Evolutionary conservation across 2,329 filamentous ascomycete genomes (phyloP).

Genomic region (Thelonectria blattea): DNA sequence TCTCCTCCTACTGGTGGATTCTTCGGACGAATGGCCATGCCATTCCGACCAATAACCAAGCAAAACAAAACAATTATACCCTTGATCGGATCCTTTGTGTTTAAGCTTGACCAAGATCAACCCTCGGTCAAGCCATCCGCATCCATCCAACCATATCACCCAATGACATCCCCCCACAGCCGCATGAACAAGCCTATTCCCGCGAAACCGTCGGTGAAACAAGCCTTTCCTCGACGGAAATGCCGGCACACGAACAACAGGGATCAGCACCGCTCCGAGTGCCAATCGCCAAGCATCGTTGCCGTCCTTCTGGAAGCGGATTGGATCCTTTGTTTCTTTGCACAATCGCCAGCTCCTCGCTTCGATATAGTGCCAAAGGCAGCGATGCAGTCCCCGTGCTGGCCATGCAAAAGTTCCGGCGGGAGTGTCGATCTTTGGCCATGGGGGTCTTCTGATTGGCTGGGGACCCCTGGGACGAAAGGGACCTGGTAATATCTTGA

Average conservation of each 20-base stretch:
- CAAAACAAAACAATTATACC: neutral
- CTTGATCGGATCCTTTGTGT: neutral
- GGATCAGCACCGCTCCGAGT: neutral
- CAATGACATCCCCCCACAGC: neutral
- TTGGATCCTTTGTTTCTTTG: neutral
- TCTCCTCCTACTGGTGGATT: neutral
- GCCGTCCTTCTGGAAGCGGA: neutral
- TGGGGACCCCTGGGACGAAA: conserved; percentile 20
- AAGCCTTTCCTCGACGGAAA: neutral
- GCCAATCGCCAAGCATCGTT: neutral
- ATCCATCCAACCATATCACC: neutral
- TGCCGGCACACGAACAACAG: neutral
- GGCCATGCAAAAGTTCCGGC: conserved; percentile 20
- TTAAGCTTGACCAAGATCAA: neutral
- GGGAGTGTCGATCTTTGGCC: conserved; percentile 23
- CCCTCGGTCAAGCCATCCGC: neutral
- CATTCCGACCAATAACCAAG: neutral
- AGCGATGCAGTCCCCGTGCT: neutral
- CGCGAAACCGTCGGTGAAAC: neutral
- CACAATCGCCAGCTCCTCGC: neutral
- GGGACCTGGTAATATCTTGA: conserved; percentile 28
- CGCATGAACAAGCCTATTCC: neutral
- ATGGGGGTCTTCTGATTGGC: conserved; percentile 24
- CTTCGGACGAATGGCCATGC: neutral
- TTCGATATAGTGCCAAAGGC: neutral